These are phyloP conservation scores for Lyophyllum atratum DNA, from an alignment of 768 basidiomycete species.

Conservation along the genomic window DNA sequence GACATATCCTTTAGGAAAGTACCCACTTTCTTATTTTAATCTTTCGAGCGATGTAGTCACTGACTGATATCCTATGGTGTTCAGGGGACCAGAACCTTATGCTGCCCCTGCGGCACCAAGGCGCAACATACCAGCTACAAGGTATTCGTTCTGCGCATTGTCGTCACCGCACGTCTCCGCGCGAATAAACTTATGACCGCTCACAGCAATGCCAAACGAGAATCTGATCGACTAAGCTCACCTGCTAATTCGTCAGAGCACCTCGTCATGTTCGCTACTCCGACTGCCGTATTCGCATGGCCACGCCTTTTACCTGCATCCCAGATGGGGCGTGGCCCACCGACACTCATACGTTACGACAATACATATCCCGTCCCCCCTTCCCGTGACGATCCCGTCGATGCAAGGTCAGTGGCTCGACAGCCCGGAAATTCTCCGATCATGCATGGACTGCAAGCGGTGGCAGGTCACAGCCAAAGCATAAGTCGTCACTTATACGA, in stretches of 20 bases:
- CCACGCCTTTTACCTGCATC: constrained; percentile 46
- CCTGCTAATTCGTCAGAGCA: not conserved
- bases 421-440: not conserved
- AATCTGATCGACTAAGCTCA: not conserved
- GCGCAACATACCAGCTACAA: not conserved
- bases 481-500: not conserved
- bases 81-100: not conserved
- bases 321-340: constrained; percentile 40
- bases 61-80: not conserved
- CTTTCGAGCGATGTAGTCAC: not conserved
- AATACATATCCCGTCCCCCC: not conserved
- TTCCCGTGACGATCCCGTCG: not conserved
- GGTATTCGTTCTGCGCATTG: not conserved
- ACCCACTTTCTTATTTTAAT: not conserved
- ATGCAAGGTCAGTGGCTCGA: not conserved
- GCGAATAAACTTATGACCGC: not conserved
- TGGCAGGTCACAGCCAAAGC: not conserved
- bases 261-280: constrained; percentile 43
- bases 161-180: not conserved
- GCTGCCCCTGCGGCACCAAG: not conserved
- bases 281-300: constrained; percentile 50
- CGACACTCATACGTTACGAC: constrained; percentile 33
- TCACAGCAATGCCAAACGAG: not conserved
- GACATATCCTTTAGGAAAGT: not conserved
- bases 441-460: not conserved